Base-by-base conservation (phyloP, 2,329 filamentous ascomycete species). In the Colletotrichum australisinense region DNA sequence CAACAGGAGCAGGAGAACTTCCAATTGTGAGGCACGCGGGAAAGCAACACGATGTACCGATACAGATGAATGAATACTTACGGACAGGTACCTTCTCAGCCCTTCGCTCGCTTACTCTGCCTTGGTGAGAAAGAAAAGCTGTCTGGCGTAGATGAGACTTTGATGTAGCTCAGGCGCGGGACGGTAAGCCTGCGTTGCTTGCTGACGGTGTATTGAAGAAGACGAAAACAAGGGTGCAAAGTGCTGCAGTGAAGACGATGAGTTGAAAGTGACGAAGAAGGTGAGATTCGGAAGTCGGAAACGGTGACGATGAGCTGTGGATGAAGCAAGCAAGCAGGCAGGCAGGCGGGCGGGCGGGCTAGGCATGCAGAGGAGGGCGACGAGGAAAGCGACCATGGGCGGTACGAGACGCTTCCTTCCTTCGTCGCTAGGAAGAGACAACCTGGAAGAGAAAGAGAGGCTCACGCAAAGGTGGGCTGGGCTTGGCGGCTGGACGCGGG, bases 331-430 rank as follows among this genome's bases (percentile, higher is more conserved):
- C 32, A 32, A 11, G 32, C 32, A 46, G 24, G 38, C 24, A 28
- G 28, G 42, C 32, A 46, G 24, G 38, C 24, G n/a, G 28, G 42
- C 32, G 24, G 68, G 28, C 26, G 67, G 55, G 56, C 52, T 49
- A 64, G 68, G 24, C 52, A 52, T 55, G 68, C 65, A 64, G 63
- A 56, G 46, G 46, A 65, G 28, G 53, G 14, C 19, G 55, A 55
- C 66, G 64, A 59, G 63, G 32, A 53, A n/a, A 46, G 38, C 28
- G 26, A 68, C 53, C 28, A 26, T n/a, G n/a, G 28, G 32, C 56
- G 19, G 46, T 42, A 56, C 57, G 30, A 60, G 24, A 62, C 24
- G n/a, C 59, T 62, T 19, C 24, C n/a, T 5, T 16, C 3, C 24
- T 42, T 42, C 14, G 35, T 42, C 35, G 14, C 35, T 16, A 42